phyloP scores from a whole-genome alignment of 2,329 filamentous ascomycete genomes.

The Cladophialophora yegresii region DNA sequence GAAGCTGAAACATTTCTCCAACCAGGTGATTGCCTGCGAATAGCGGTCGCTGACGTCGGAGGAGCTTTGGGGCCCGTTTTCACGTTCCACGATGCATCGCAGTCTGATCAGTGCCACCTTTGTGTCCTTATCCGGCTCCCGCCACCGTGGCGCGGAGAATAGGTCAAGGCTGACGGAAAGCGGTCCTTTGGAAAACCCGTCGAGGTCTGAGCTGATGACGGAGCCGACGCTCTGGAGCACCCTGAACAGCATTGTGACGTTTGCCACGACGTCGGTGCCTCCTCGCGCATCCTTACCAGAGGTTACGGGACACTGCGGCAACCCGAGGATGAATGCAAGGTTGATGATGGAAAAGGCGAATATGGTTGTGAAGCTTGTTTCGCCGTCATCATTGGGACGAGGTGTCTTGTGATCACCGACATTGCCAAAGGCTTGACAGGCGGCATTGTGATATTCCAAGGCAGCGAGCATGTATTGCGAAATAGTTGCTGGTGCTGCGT shows the following conservation, averaged over 20 bases:
- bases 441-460: slow-evolving; percentile 7
- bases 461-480: slow-evolving; percentile 1
- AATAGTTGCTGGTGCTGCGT: background rate
- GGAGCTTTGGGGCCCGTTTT: background rate
- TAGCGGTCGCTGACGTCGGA: background rate
- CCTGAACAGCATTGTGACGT: slow-evolving; percentile 3
- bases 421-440: background rate
- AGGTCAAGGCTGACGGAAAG: background rate
- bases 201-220: background rate
- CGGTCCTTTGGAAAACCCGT: background rate
- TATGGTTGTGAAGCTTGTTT: background rate
- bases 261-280: background rate
- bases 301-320: background rate
- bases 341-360: background rate
- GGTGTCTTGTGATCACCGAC: background rate
- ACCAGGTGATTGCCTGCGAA: background rate
- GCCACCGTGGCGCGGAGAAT: background rate
- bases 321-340: background rate
- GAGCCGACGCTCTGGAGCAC: background rate
- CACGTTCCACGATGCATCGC: background rate
- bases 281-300: background rate
- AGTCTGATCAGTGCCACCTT: background rate
- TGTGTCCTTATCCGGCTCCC: background rate
- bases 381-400: background rate
- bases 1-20: slow-evolving; percentile 2